Conservation (phyloP, 108 stramenopile species). For the Phaeodactylum tricornutum region DNA sequence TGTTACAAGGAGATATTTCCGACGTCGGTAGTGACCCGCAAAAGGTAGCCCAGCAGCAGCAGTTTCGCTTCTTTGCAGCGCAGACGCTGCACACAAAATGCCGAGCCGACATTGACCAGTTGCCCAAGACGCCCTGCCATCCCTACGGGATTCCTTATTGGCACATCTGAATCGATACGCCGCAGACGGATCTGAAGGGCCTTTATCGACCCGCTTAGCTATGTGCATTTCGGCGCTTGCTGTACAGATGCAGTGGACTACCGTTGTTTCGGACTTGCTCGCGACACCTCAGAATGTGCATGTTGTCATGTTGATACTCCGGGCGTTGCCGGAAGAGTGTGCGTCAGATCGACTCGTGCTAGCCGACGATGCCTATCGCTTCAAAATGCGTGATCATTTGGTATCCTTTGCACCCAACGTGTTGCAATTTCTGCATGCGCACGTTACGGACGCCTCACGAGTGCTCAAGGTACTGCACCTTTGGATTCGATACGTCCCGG, state of each 20-base stretch:
- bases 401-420: constrained; percentile 29
- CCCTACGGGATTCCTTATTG: constrained; percentile 56
- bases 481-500: constrained; percentile 74
- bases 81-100: constrained; percentile 81
- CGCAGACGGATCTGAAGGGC: constrained; percentile 9
- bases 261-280: constrained; percentile 37
- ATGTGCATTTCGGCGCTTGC: constrained; percentile 69
- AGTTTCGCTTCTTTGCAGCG: constrained; percentile 78
- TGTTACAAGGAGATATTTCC: constrained; percentile 22
- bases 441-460: constrained; percentile 1
- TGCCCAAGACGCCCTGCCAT: constrained; percentile 41
- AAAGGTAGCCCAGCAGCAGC: constrained; percentile 27
- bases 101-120: constrained; percentile 35
- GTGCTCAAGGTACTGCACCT: constrained; percentile 41
- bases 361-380: constrained; percentile 43
- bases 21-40: constrained; percentile 1
- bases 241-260: constrained; percentile 70
- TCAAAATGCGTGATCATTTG: constrained; percentile 39
- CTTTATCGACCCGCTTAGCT: constrained; percentile 48
- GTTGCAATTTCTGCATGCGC: constrained; percentile 27
- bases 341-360: constrained; percentile 53
- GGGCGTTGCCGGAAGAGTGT: constrained; percentile 71
- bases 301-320: constrained; percentile 43
- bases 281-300: constrained; percentile 17
- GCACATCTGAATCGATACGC: constrained; percentile 37